A percentile compares a stretch with the other conserved stretches of the same genome.
Conservation (phyloP, 208 protist genomes). For the Acanthamoeba healyi region DNA sequence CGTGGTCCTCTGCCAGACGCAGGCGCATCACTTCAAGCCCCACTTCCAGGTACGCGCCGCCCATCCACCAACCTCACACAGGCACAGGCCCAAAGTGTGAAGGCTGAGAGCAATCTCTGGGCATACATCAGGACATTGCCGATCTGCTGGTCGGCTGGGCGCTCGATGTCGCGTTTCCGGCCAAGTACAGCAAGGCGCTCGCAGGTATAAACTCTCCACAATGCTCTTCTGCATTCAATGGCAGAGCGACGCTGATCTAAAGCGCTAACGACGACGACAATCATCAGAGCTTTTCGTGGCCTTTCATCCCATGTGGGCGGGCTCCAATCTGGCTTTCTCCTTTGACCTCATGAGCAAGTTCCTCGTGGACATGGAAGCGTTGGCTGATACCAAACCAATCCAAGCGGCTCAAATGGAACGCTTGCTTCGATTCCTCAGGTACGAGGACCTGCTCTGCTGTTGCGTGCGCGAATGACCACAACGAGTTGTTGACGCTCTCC, state of each 20-base stretch:
- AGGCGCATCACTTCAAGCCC: neutral
- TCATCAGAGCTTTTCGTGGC: constrained; percentile 55
- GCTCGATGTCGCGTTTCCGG: neutral
- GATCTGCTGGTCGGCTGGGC: constrained; percentile 65
- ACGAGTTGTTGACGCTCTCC: too few species aligned
- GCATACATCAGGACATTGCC: constrained; percentile 12
- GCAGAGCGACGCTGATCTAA: neutral
- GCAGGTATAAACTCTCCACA: too few species aligned
- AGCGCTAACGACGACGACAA: too few species aligned
- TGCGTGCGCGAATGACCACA: too few species aligned
- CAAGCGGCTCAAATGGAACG: constrained; percentile 41
- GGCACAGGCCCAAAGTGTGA: too few species aligned
- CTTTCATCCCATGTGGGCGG: constrained; percentile 65
- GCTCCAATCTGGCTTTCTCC: constrained; percentile 25
- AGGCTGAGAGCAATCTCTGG: too few species aligned
- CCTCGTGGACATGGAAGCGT: constrained; percentile 48
- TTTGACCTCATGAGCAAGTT: constrained; percentile 67
- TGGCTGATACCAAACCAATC: neutral
- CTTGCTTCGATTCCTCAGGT: constrained; percentile 53
- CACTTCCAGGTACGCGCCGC: constrained; percentile 29
- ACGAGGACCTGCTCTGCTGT: too few species aligned
- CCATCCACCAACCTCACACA: neutral
- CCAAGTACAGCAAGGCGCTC: constrained; percentile 48
- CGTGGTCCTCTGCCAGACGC: constrained; percentile 16
- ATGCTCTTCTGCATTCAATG: neutral